Evolutionary conservation across 805 yeast genomes (phyloP).

Genomic region (Alloascoidea hylecoeti): DNA sequence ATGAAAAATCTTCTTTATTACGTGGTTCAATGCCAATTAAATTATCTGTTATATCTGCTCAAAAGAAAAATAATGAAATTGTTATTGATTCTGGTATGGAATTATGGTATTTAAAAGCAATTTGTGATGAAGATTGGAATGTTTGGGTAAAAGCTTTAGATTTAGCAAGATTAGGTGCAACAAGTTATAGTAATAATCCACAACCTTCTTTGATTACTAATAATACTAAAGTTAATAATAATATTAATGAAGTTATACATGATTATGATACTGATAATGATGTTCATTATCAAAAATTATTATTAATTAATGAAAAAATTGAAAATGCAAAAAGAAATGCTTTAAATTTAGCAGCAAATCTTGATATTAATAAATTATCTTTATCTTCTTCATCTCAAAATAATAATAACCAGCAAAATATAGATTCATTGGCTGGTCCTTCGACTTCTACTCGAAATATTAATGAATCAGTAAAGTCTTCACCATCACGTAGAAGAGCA

Average conservation of each 20-base stretch:
- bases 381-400: slow-evolving; percentile 1
- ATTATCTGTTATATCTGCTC: slow-evolving; percentile 69
- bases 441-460: not conserved
- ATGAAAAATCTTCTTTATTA: slow-evolving; percentile 54
- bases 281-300: too few species aligned
- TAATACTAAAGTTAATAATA: too few species aligned
- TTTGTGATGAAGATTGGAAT: slow-evolving; percentile 48
- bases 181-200: not conserved
- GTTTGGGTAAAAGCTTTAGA: slow-evolving; percentile 79
- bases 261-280: too few species aligned
- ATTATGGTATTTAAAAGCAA: slow-evolving; percentile 76
- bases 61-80: slow-evolving; percentile 49
- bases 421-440: too few species aligned
- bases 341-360: too few species aligned
- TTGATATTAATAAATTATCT: too few species aligned
- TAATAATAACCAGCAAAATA: not conserved
- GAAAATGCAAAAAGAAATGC: too few species aligned
- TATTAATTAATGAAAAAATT: too few species aligned
- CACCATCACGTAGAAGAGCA: slow-evolving; percentile 6
- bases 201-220: too few species aligned
- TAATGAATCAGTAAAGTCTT: not conserved
- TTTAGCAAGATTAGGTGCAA: slow-evolving; percentile 12
- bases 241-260: too few species aligned
- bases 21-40: slow-evolving; percentile 89
- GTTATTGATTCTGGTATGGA: slow-evolving; percentile 92